Conservation (phyloP, 805 yeast genomes). For the Yamadazyma kitorensis region DNA sequence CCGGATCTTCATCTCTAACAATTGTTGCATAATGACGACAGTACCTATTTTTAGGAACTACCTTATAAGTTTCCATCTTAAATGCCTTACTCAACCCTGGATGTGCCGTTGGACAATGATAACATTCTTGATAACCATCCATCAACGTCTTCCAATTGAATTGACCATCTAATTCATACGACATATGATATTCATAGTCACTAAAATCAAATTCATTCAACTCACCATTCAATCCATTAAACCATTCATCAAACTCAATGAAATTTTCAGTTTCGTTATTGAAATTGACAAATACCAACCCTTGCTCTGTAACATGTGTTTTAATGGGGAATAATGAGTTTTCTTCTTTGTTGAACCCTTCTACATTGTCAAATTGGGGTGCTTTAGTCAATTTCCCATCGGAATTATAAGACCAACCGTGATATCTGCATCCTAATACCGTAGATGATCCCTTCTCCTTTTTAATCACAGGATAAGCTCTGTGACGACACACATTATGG, state of each 20-base stretch:
- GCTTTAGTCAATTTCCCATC: constrained; percentile 59
- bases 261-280: constrained; percentile 30
- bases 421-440: constrained; percentile 59
- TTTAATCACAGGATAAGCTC: constrained; percentile 61
- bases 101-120: constrained; percentile 68
- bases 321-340: constrained; percentile 55
- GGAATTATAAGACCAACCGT: constrained; percentile 65
- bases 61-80: constrained; percentile 63
- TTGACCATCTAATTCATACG: constrained; percentile 59
- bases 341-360: constrained; percentile 54
- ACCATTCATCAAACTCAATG: constrained; percentile 52
- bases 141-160: constrained; percentile 66
- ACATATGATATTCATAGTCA: constrained; percentile 64
- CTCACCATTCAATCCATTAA: constrained; percentile 48
- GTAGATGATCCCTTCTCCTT: constrained; percentile 59
- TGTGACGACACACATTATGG: constrained; percentile 64
- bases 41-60: constrained; percentile 55
- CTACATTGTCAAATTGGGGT: constrained; percentile 58
- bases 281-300: constrained; percentile 56
- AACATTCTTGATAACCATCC: constrained; percentile 69
- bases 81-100: constrained; percentile 58
- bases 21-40: constrained; percentile 62
- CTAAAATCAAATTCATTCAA: constrained; percentile 57
- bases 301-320: constrained; percentile 54
- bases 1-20: constrained; percentile 30